Evolutionary conservation across 2,329 filamentous ascomycete species (phyloP), one percentile per base, ranked within the genome.

Genomic region (Fusarium tupiense): DNA sequence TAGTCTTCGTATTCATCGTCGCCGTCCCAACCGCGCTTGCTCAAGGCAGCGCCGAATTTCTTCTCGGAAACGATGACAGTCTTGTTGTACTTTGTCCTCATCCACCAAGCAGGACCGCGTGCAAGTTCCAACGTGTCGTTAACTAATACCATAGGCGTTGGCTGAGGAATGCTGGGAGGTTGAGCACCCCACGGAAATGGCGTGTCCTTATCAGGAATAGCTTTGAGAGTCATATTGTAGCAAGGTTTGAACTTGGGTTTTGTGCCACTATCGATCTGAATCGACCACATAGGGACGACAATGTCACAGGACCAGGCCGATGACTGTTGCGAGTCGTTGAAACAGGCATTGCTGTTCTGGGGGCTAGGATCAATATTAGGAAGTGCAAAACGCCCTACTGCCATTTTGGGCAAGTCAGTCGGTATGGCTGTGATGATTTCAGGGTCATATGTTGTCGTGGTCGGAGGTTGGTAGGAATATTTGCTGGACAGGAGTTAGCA

Each of bases 261-360:
- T 7, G 68, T 52, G 8, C 81, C 71, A 33, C 64, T 76, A 26
- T 68, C 72, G 24, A 90, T 80, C 4, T 82, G 80, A 81, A 90
- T 80, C 4, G 83, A 80, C 58, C 87, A 86, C 50, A 85, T 82
- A 11, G 82, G 82, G 52, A 84, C 83, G 4, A 57, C 82, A 37
- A 92, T 84, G 19, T 88, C 85, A 78, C 92, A 94, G 67, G 85
- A 88, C 92, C 92, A 94, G 2, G 91, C 88, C 57, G 85, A 80
- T n/a, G 85, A 83, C 74, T 91, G 87, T 2, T 80, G 84, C 2
- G 86, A 83, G 64, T 91, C 85, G 38, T 85, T 84, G 68, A 93
- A 85, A 78, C 92, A 94, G 0, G 85, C 84, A 46, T 84, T 86
- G 22, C 89, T 87, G 6, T 84, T 83, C 61, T 85, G 84, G 61